A percentile compares a stretch with the other conserved stretches of the same genome.
These are phyloP conservation scores for Suillus weaverae DNA, from an alignment of 768 basidiomycete species.

Conservation along the genomic window DNA sequence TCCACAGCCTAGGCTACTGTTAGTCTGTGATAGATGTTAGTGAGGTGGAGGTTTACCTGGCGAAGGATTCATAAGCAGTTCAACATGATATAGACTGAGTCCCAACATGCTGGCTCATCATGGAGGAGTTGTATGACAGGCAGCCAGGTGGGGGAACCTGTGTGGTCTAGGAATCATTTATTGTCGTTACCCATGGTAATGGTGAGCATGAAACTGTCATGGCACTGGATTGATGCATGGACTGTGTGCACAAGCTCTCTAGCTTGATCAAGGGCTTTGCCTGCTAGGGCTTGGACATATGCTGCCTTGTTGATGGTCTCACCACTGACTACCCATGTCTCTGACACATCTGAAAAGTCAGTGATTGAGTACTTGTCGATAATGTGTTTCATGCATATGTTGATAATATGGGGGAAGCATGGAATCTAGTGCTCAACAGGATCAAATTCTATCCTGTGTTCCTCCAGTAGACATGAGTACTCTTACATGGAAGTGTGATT, in stretches of 20 bases:
- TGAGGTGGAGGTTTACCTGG: background rate
- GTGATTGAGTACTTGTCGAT: conserved; percentile 6
- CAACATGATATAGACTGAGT: background rate
- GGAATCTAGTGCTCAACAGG: conserved; percentile 9
- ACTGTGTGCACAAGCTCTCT: background rate
- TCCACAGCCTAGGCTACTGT: background rate
- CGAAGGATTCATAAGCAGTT: background rate
- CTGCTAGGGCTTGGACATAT: conserved; percentile 1
- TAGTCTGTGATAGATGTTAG: background rate
- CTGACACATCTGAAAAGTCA: background rate
- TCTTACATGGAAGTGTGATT: conserved; percentile 16
- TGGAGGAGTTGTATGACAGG: background rate
- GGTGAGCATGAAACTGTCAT: background rate
- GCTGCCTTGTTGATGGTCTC: conserved; percentile 1
- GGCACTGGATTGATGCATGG: background rate
- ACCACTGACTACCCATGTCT: conserved; percentile 2
- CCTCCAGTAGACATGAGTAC: background rate
- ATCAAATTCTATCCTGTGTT: conserved; percentile 13
- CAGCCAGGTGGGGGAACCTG: background rate
- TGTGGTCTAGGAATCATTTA: background rate
- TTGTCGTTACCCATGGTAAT: background rate
- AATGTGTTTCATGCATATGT: conserved; percentile 10
- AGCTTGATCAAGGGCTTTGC: background rate
- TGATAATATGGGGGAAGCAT: conserved; percentile 23
- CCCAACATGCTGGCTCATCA: background rate